Base-by-base conservation (phyloP, 768 basidiomycete genomes). In the Leccinum variicolor region DNA sequence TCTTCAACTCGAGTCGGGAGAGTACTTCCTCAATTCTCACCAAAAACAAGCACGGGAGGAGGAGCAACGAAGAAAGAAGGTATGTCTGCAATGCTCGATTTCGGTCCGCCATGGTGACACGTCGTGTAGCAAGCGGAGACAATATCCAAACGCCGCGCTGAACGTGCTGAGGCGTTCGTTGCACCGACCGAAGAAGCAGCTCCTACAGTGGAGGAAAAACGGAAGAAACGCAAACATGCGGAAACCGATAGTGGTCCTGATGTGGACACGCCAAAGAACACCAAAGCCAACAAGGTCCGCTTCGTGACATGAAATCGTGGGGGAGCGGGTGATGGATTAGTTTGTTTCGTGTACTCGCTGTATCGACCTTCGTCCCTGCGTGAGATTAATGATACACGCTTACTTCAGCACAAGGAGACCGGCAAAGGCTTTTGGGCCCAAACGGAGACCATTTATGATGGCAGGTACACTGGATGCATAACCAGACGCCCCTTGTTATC, bases 11-110 rank as follows among this genome's bases (percentile, higher is more conserved):
- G 96, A 97, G 69, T 90, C 90, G 2, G 97, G 97, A 75, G 97
- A 98, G 68, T 98, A 98, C 70, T 99, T 98, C 80, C 88, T 99
- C 76, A 97, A 96, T 70, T 76, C 89, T 17, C 80, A 84, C 58
- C 92, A 98, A 70, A 96, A 90, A 77, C 87, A 88, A 62, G 84
- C 82, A 3, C 80, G 84, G 34, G 91, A 94, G 65, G 80, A 82
- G 31, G 82, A 81, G 56, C 80, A 82, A 67, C 77, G 89, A 69
- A 87, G 84, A 73, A 84, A 93, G 70, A 93, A 92, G 83, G 59
- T 56, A 51, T 36, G 29, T 25, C 4, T 33, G n/a, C 23, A 43
- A 49, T 54, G n/a, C 15, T 36, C 6, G 10, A 9, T 39, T 26
- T 31, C 10, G 34, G 43, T 17, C 34, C 31, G 45, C 21, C 9